phyloP scores from a whole-genome alignment of 2,329 filamentous ascomycete genomes.

The Neofusicoccum parvum region DNA sequence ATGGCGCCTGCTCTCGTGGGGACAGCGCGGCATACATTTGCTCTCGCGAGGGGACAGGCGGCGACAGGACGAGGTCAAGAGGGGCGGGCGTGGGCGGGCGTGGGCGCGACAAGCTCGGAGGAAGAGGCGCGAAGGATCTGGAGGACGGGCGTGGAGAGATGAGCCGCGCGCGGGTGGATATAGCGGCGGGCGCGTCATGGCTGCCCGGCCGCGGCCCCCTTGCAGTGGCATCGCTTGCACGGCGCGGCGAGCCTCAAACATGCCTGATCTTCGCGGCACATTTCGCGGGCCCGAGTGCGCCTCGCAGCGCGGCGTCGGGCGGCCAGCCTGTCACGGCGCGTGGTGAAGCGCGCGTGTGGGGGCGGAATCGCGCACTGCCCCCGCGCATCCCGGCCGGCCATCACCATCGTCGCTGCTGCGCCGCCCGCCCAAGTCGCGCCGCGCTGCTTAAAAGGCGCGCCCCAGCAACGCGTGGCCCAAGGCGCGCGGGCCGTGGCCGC shows the following conservation, averaged over 20 bases:
- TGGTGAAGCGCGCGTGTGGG: slow-evolving; percentile 1
- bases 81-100: neutral
- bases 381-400: neutral
- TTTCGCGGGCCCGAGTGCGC: neutral
- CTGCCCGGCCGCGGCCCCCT: neutral
- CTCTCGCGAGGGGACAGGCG: neutral
- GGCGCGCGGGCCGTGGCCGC: too few relatives aligned
- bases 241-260: neutral
- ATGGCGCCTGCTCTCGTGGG: neutral
- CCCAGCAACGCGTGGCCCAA: too few relatives aligned
- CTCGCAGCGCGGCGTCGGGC: neutral
- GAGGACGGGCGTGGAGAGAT: neutral
- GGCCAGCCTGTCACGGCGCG: neutral
- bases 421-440: neutral
- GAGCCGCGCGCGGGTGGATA: neutral
- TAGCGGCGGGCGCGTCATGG: neutral
- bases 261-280: neutral
- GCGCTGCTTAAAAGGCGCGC: neutral
- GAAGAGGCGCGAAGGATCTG: slow-evolving; percentile 4
- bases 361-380: neutral
- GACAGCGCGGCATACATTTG: neutral
- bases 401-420: neutral
- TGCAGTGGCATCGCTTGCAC: neutral
- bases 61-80: neutral
- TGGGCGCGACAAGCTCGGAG: neutral